Evolutionary conservation across 495 filamentous ascomycete species (phyloP), one percentile per base, ranked within the genome.

Genomic region (Hypoxylon crocopeplum): DNA sequence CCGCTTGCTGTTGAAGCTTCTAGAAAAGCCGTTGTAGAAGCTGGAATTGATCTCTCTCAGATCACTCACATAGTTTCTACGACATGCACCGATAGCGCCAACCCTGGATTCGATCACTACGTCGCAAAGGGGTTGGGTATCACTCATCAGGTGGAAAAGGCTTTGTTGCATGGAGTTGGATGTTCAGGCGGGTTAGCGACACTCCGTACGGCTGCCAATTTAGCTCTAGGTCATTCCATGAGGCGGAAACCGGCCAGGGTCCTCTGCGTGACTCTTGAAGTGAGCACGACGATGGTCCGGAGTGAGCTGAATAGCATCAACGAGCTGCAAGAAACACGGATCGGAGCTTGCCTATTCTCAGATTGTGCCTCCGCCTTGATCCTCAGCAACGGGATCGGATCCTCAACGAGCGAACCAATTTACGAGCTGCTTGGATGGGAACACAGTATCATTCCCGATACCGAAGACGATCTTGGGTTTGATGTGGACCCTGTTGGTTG

Each of bases 1-100:
- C 77, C 80, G 21, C 69, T 88, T 5, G 81, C 86, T 4, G 72
- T 83, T 19, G 73, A 71, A 17, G 86, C 86, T 24, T 76, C 82
- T 29, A 70, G 74, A 20, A 87, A 86, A 63, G 86, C 86, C 0
- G 71, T 89, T n/a, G 42, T 61, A 39, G 85, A 85, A 69, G 78
- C 81, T 30, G 71, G 74, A 12, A 69, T 82, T 7, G 71, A 71
- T 21, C 55, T 76, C 1, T 56, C 61, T 1, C 74, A 86, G 7
- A 82, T 88, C 48, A 89, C 86, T 17, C 86, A 88, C 63, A 76
- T 86, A 45, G 82, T 88, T 10, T 83, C 83, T 13, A 86, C 86
- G 0, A 88, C 86, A 16, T 85, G 83, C 49, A 89, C 86, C 22
- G 81, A 87, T 62, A 81, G 80, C n/a, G 86, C 85, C 19, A 87